Evolutionary conservation across 2,329 filamentous ascomycete genomes (phyloP).

Genomic region (Pseudogymnoascus sp.): DNA sequence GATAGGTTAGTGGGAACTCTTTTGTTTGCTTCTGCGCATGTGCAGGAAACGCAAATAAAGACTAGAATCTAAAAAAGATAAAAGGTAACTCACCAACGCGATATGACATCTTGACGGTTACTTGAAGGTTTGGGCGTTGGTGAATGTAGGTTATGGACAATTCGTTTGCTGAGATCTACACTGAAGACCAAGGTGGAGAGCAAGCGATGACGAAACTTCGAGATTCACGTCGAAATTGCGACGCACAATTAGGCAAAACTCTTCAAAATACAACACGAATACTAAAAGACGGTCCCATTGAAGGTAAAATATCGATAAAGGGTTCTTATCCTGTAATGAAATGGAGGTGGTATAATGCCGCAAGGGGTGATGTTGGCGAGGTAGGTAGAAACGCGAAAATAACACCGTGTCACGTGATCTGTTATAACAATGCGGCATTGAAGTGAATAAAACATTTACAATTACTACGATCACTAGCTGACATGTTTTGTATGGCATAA

Average conservation of each 20-base stretch:
- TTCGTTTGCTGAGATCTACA: not conserved
- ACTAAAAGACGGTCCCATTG: not conserved
- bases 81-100: slow-evolving; percentile 26
- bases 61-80: slow-evolving; percentile 4
- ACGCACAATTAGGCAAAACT: not conserved
- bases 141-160: not conserved
- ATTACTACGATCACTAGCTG: not conserved
- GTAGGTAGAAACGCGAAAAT: not conserved
- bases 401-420: not conserved
- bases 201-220: not conserved
- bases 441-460: not conserved
- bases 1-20: not conserved
- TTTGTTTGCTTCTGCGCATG: not conserved
- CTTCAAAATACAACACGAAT: not conserved
- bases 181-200: not conserved
- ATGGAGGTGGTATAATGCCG: not conserved
- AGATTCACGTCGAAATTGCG: not conserved
- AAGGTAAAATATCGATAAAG: not conserved
- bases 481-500: not conserved
- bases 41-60: not conserved
- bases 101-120: slow-evolving; percentile 24
- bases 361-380: not conserved
- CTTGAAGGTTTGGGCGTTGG: not conserved
- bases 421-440: not conserved
- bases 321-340: not conserved